Evolutionary conservation across 768 basidiomycete genomes (phyloP), one percentile per base, ranked within the genome.

Genomic region (Lactifluus piperatus): DNA sequence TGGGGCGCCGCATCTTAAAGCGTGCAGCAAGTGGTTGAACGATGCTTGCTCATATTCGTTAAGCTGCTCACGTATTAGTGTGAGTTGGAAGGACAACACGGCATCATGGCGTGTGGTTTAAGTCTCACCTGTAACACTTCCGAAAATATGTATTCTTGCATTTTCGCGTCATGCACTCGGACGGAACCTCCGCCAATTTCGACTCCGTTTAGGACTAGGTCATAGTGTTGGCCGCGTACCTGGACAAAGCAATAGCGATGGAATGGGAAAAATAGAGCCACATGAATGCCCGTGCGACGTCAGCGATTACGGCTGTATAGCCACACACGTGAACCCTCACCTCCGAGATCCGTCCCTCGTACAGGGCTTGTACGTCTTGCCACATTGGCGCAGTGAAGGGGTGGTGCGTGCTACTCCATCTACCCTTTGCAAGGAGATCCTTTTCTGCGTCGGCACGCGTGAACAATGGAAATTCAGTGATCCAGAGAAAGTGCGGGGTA

Each of bases 311-410:
- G 64, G 67, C 82, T 81, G 65, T 75, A 24, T 24, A 71, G 29
- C 18, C 24, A 36, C 32, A 44, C 13, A 24, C 29, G 3, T 32
- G 16, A n/a, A 46, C 20, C 66, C 70, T 58, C 36, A 78, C 78
- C 66, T 72, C 70, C 52, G 83, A 81, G 48, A 86, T 73, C 65
- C 82, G 76, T 37, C 90, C 91, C 43, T 74, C 74, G 68, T 87
- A 86, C 73, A 97, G 76, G 37, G 81, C 80, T 47, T 83, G 77
- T 26, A 95, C 77, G 71, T 97, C 94, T 71, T 95, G 81, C 78
- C 78, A 88, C 84, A 94, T 89, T 22, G 94, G 94, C 9, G 94
- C 94, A 13, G 94, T 97, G 72, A 97, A 97, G 2, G 94, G 94
- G 71, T 97, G 94, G 67, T 97, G 94, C 3, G 91, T 85, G 63